Evolutionary conservation across 495 filamentous ascomycete genomes (phyloP), one percentile per base, ranked within the genome.

Genomic region (Lepraria neglecta): DNA sequence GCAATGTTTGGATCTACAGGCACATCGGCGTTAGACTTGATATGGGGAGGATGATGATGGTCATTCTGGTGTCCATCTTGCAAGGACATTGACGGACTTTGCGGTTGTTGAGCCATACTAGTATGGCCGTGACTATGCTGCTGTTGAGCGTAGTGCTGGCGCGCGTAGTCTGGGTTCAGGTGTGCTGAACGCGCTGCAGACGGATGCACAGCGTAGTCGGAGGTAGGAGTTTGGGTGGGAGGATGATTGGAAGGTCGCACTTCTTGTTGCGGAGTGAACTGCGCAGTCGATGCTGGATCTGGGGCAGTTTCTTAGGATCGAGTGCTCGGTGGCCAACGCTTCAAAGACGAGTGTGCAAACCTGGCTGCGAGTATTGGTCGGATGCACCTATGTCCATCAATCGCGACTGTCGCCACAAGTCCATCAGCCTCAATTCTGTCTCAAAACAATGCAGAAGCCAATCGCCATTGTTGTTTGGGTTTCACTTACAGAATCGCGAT

Each of bases 1-100:
- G 94, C 88, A 68, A 97, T 94, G 67, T 91, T 92, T 65, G 92
- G 91, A 95, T 98, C 94, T 97, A 96, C 88, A 88, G 90, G 91
- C 78, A 94, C 83, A 83, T 90, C 86, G 84, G 82, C 81, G 91
- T 96, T 87, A 96, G 90, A 92, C 75, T 89, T 90, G 74, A 83
- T 79, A 78, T 85, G 85, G 71, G 84, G 77, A 69, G 80, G 77
- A 70, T 75, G 77, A 78, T 75, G 75, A 76, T 80, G 80, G 77
- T 87, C 82, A 80, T 82, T 80, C 76, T 83, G 82, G 70, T 79
- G 81, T 75, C 82, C 85, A 87, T 87, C 84, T 80, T 82, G 81
- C 78, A 87, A 78, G 83, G 83, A 81, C 80, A 87, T 82, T 74
- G 88, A 95, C 91, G 89, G 88, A 96, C 91, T 96, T 87, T 54